phyloP scores from a whole-genome alignment of 805 yeast genomes.

The Hanseniaspora lachancei region DNA sequence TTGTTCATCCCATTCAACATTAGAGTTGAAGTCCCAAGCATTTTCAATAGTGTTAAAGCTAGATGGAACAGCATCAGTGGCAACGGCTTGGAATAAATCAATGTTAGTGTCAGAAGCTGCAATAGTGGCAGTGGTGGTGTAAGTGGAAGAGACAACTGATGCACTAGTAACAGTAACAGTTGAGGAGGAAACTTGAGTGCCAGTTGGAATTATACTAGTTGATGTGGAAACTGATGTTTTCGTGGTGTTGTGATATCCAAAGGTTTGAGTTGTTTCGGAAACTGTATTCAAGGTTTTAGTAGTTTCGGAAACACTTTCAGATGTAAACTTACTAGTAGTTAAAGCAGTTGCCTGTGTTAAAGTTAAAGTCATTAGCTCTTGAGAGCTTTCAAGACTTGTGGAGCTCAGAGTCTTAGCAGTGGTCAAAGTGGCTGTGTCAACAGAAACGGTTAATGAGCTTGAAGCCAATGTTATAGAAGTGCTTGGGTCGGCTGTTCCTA shows the following conservation, averaged over 20 bases:
- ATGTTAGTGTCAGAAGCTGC: constrained; percentile 21
- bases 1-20: constrained; percentile 32
- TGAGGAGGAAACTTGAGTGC: constrained; percentile 2
- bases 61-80: constrained; percentile 33
- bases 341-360: constrained; percentile 12
- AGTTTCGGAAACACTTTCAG: constrained; percentile 4
- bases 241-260: not conserved
- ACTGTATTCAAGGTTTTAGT: constrained; percentile 14
- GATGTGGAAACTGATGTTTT: constrained; percentile 1
- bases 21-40: constrained; percentile 35
- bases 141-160: constrained; percentile 12
- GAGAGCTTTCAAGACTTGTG: constrained; percentile 11
- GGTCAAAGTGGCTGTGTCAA: constrained; percentile 25
- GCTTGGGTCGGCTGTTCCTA: constrained; percentile 26
- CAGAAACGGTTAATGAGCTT: constrained; percentile 22
- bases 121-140: constrained; percentile 15
- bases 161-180: constrained; percentile 9
- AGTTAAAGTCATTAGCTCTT: constrained; percentile 9
- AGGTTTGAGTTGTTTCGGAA: constrained; percentile 15
- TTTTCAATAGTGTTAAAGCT: constrained; percentile 36
- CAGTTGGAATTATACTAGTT: not conserved
- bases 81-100: constrained; percentile 39
- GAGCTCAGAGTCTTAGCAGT: constrained; percentile 15
- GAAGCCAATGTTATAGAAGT: constrained; percentile 23
- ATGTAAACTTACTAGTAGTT: constrained; percentile 4